phyloP scores from a whole-genome alignment of 768 basidiomycete genomes.

The Trametes sanguinea region DNA sequence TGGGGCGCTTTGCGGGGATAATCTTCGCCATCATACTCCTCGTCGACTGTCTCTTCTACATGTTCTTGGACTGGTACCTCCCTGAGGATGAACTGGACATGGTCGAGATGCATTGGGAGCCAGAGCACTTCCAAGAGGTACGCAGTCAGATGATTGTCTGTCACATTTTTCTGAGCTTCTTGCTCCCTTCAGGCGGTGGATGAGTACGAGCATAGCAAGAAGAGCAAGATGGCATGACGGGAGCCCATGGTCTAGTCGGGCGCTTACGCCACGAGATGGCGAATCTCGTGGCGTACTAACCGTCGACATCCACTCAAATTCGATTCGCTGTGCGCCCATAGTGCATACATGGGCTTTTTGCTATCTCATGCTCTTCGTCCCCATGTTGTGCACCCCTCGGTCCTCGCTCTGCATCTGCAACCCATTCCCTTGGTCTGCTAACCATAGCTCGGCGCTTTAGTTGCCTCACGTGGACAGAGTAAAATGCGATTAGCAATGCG shows the following conservation, averaged over 20 bases:
- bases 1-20: constrained; percentile 80
- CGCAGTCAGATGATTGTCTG: background rate
- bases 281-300: background rate
- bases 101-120: constrained; percentile 67
- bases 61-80: constrained; percentile 81
- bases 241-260: no score
- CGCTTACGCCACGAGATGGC: no score
- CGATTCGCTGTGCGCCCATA: no score
- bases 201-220: background rate
- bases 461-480: background rate
- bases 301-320: no score
- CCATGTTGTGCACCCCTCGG: background rate
- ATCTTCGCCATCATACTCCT: constrained; percentile 88
- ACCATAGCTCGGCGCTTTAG: background rate
- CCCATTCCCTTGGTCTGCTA: background rate
- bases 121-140: constrained; percentile 38
- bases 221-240: background rate
- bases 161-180: no score
- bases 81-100: constrained; percentile 79
- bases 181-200: background rate
- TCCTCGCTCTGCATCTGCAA: background rate
- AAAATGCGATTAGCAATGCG: background rate
- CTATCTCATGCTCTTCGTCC: no score
- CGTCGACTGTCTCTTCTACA: constrained; percentile 87
- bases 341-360: no score